phyloP scores from a whole-genome alignment of 106 monocot genomes.

The Acanthochlamys bracteata region DNA sequence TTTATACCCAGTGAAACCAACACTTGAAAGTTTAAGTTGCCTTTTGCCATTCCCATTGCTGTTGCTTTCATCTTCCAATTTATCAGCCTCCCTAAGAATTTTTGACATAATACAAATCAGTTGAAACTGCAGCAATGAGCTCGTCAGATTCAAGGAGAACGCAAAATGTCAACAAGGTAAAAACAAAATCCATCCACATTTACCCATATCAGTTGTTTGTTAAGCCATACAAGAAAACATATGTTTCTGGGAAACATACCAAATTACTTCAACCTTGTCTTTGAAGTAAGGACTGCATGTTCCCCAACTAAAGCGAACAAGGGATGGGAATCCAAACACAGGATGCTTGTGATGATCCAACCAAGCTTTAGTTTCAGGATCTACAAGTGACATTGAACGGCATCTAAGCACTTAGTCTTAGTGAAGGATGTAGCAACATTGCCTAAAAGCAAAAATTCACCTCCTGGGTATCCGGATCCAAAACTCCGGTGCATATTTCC shows the following conservation, averaged over 20 bases:
- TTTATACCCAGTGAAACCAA: constrained; percentile 71
- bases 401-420: too few relatives aligned
- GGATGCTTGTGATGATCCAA: not conserved
- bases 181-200: too few relatives aligned
- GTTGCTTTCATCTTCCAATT: constrained; percentile 54
- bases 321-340: not conserved
- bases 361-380: not conserved
- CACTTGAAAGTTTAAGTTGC: constrained; percentile 61
- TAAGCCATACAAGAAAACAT: not conserved
- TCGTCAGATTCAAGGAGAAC: not conserved
- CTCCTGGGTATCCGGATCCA: too few relatives aligned
- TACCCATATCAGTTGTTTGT: not conserved
- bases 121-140: not conserved
- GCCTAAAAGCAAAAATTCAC: too few relatives aligned
- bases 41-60: constrained; percentile 36
- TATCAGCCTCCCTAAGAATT: constrained; percentile 64
- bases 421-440: too few relatives aligned
- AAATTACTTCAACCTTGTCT: not conserved
- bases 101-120: too few relatives aligned
- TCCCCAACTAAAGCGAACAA: not conserved
- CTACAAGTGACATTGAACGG: not conserved
- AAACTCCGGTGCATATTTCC: too few relatives aligned
- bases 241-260: not conserved
- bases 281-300: not conserved
- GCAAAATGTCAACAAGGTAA: not conserved